Conservation (phyloP, 352 stramenopile genomes). For the Globisporangium camurandrum region DNA sequence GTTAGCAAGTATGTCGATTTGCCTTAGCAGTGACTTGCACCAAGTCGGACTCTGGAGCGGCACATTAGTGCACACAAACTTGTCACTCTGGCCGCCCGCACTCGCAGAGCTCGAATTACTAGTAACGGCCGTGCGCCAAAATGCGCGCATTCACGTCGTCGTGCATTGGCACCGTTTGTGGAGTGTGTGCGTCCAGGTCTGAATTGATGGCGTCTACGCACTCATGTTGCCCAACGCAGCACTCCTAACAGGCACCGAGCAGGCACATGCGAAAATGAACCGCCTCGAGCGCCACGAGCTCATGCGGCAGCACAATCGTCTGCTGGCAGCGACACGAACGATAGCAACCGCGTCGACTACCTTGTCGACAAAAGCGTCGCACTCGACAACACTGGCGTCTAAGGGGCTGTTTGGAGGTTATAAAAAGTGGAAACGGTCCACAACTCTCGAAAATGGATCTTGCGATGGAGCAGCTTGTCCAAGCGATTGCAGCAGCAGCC, state of each 20-base stretch:
- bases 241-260: slow-evolving; percentile 37
- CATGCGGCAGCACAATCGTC: slow-evolving; percentile 55
- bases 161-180: slow-evolving; percentile 81
- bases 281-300: slow-evolving; percentile 63
- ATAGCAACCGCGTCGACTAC: slow-evolving; percentile 50
- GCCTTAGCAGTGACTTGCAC: slow-evolving; percentile 67
- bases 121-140: slow-evolving; percentile 47
- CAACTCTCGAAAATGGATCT: slow-evolving; percentile 22
- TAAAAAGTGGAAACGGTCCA: too few species aligned
- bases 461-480: slow-evolving; percentile 54
- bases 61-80: slow-evolving; percentile 61
- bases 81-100: slow-evolving; percentile 68
- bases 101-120: slow-evolving; percentile 73
- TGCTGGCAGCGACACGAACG: too few species aligned
- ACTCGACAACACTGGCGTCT: slow-evolving; percentile 38
- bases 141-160: slow-evolving; percentile 60
- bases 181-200: slow-evolving; percentile 65
- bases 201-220: slow-evolving; percentile 62
- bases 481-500: too few species aligned
- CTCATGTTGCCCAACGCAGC: slow-evolving; percentile 59
- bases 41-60: slow-evolving; percentile 79
- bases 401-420: too few species aligned
- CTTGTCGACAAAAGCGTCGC: slow-evolving; percentile 66
- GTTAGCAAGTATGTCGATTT: slow-evolving; percentile 80
- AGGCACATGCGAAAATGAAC: slow-evolving; percentile 48